Conservation (phyloP, 2,329 filamentous ascomycete species). For the Tolypocladium sp. region DNA sequence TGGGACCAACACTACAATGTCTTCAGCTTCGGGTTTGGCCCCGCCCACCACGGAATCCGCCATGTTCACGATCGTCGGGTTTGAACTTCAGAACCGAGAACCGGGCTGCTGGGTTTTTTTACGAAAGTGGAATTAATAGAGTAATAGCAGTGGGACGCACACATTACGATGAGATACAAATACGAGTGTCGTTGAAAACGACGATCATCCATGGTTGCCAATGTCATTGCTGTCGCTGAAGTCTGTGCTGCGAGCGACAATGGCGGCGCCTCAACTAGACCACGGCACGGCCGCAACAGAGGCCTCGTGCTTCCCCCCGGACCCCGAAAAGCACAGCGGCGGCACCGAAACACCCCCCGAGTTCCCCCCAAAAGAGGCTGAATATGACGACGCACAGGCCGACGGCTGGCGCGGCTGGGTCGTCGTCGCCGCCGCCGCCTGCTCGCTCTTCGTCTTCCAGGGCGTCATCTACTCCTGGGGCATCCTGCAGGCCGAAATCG, state of each 20-base stretch:
- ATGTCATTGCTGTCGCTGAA: neutral
- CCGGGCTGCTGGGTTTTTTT: neutral
- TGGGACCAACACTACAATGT: too few species aligned
- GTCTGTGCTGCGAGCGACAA: neutral
- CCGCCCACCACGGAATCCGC: neutral
- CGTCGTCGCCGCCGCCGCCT: slow-evolving; percentile 13
- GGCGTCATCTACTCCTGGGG: slow-evolving; percentile 19
- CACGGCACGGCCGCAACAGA: neutral
- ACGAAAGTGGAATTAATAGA: neutral
- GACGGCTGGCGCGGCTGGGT: slow-evolving; percentile 14
- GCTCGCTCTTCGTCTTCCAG: slow-evolving; percentile 16
- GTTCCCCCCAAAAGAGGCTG: neutral
- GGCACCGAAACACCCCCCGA: neutral
- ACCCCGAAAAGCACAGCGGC: neutral
- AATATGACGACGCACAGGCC: slow-evolving; percentile 1
- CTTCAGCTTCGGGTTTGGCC: neutral
- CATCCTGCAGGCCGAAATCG: slow-evolving; percentile 14
- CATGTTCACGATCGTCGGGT: neutral
- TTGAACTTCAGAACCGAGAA: neutral
- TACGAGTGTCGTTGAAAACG: neutral
- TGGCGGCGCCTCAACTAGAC: neutral
- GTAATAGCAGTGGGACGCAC: neutral
- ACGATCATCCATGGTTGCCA: neutral
- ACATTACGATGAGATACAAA: neutral
- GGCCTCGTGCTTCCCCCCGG: neutral